Conservation (phyloP, 192 early-diverging fungal species). For the Podila epigama region DNA sequence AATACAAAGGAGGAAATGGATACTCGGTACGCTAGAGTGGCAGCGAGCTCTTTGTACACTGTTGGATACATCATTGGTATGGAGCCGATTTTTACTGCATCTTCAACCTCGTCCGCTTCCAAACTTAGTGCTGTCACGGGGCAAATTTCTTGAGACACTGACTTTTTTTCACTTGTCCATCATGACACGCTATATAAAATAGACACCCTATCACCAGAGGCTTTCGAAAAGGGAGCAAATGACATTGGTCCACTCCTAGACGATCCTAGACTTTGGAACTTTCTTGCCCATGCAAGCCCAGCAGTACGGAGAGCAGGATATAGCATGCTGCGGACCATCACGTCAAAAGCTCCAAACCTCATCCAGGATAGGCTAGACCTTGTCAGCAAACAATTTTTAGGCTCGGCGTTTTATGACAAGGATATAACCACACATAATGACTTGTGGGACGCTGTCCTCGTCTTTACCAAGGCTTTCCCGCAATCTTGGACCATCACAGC, state of each 20-base stretch:
- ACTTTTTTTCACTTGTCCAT: too few relatives aligned
- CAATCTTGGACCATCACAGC: conserved; percentile 62
- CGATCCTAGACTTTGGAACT: conserved; percentile 63
- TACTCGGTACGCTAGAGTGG: conserved; percentile 71
- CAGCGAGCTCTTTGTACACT: conserved; percentile 66
- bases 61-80: conserved; percentile 62
- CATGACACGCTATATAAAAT: too few relatives aligned
- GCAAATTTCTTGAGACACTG: too few relatives aligned
- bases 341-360: conserved; percentile 54
- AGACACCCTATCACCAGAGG: conserved; percentile 36
- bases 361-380: conserved; percentile 54
- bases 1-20: conserved; percentile 78
- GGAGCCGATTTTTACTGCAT: too few relatives aligned
- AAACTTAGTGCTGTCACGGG: too few relatives aligned
- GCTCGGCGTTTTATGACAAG: conserved; percentile 75
- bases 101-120: too few relatives aligned
- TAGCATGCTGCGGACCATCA: conserved; percentile 59
- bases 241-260: conserved; percentile 61
- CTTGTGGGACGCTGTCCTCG: conserved; percentile 88
- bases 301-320: conserved; percentile 68
- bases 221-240: conserved; percentile 28
- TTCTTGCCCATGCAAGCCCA: conserved; percentile 51
- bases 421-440: conserved; percentile 75
- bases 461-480: conserved; percentile 77
- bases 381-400: conserved; percentile 65